Evolutionary conservation across 495 filamentous ascomycete genomes (phyloP).

Genomic region (Cercophora sp.): DNA sequence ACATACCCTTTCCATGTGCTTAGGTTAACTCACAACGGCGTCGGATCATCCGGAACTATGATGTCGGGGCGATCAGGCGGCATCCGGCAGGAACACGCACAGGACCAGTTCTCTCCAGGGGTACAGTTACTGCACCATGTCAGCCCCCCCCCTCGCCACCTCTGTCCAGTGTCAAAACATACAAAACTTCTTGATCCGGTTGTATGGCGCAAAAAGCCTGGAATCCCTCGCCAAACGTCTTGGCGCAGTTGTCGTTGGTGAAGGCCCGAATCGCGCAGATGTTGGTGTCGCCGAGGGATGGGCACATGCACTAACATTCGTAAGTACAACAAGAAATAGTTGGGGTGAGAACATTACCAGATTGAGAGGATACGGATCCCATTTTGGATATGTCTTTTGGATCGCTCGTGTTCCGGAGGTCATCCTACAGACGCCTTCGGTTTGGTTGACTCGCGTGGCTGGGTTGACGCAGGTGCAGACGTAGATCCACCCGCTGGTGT

Average conservation of each 20-base stretch:
- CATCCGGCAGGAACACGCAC: background rate
- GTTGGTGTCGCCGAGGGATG: background rate
- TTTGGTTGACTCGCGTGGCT: background rate
- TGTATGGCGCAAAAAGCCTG: background rate
- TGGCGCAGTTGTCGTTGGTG: background rate
- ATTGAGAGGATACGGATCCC: background rate
- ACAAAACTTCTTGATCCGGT: background rate
- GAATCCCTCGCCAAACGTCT: background rate
- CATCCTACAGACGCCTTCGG: background rate
- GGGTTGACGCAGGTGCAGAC: background rate
- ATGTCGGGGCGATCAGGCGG: background rate
- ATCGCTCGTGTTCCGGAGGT: background rate
- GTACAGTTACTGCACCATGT: background rate
- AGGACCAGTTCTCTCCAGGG: background rate
- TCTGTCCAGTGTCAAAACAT: background rate
- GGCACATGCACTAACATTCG: background rate
- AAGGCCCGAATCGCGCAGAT: background rate
- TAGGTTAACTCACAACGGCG: background rate
- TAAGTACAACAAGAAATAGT: background rate
- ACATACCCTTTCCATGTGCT: background rate
- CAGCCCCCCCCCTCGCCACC: background rate
- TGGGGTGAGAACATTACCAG: background rate
- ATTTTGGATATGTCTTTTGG: background rate
- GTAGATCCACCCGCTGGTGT: background rate
- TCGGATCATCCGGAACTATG: background rate